Conservation (phyloP, 345 rosid species). For the Syzygium oleosum region DNA sequence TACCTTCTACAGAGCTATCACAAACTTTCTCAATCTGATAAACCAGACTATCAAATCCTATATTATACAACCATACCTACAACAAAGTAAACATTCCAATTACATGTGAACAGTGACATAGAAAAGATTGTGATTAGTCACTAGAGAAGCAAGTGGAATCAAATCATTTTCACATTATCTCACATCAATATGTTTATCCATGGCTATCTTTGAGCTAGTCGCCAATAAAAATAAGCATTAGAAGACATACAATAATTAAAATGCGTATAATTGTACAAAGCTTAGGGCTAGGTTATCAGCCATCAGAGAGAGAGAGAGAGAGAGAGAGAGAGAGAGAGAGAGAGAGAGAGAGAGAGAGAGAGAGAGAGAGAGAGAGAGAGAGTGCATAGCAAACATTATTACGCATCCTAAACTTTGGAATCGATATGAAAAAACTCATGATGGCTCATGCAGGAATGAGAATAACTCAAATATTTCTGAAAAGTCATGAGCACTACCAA, state of each 20-base stretch:
- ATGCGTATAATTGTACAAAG: not conserved
- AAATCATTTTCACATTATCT: not conserved
- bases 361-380: too few species aligned
- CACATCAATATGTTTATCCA: not conserved
- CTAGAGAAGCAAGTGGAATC: not conserved
- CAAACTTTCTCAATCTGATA: not conserved
- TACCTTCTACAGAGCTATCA: not conserved
- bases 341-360: not conserved
- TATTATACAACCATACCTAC: not conserved
- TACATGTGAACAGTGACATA: not conserved
- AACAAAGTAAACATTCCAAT: not conserved
- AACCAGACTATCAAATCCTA: not conserved
- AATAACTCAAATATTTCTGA: not conserved
- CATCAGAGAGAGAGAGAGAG: not conserved
- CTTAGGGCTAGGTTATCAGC: not conserved
- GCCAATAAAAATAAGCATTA: not conserved
- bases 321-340: too few species aligned
- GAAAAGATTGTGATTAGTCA: not conserved
- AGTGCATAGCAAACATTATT: not conserved
- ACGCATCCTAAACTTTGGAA: rapidly evolving
- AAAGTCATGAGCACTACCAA: not conserved
- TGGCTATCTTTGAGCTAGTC: not conserved
- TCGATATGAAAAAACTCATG: not conserved
- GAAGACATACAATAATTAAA: not conserved
- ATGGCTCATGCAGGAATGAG: not conserved